Evolutionary conservation across 257 asterid species (phyloP).

Genomic region (Jaltomata sinuosa): DNA sequence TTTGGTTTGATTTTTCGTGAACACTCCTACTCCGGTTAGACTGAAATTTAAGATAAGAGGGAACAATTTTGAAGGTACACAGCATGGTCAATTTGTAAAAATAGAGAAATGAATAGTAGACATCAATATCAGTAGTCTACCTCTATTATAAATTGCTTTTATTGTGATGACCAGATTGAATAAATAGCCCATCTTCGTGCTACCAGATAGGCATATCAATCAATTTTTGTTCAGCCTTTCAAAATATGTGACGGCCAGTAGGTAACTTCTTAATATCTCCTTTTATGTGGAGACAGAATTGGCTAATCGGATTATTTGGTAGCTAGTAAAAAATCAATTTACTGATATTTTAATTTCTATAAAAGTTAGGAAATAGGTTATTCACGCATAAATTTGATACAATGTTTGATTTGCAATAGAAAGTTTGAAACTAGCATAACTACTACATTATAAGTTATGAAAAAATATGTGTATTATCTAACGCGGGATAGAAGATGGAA

Average conservation of each 20-base stretch:
- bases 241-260: background rate
- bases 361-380: too few relatives aligned
- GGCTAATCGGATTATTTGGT: too few relatives aligned
- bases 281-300: background rate
- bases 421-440: too few relatives aligned
- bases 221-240: background rate
- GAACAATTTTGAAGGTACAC: background rate
- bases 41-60: background rate
- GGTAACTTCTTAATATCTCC: background rate
- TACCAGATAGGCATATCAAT: background rate
- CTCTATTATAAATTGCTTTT: background rate
- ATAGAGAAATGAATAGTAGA: background rate
- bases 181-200: background rate
- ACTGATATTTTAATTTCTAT: too few relatives aligned
- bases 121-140: background rate
- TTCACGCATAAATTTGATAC: too few relatives aligned
- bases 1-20: background rate
- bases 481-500: too few relatives aligned
- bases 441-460: too few relatives aligned
- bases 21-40: background rate
- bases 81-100: background rate
- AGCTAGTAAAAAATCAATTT: too few relatives aligned
- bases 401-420: too few relatives aligned
- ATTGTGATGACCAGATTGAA: background rate
- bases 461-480: too few relatives aligned